Evolutionary conservation across 306 rosid species (phyloP).

Genomic region (Geum urbanum): DNA sequence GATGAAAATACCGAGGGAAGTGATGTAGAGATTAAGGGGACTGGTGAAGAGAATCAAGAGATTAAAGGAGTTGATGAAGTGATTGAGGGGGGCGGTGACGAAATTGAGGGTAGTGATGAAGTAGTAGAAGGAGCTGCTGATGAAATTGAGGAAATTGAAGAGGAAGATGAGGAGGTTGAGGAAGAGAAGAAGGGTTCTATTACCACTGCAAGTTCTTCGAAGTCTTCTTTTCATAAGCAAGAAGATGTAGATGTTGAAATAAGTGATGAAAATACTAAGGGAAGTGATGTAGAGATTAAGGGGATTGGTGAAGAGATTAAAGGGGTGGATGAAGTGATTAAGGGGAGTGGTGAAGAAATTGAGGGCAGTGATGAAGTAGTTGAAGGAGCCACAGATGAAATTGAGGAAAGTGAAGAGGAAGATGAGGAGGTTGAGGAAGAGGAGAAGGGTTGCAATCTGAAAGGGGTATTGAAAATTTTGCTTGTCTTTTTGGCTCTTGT

Average conservation of each 20-base stretch:
- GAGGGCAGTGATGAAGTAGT: slow-evolving; percentile 21
- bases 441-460: slow-evolving; percentile 18
- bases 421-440: slow-evolving; percentile 22
- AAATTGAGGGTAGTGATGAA: slow-evolving; percentile 16
- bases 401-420: slow-evolving; percentile 11
- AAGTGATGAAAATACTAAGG: slow-evolving; percentile 17
- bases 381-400: slow-evolving; percentile 16
- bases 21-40: slow-evolving; percentile 15
- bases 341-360: slow-evolving; percentile 14
- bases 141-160: not conserved
- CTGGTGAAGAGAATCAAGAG: slow-evolving; percentile 13
- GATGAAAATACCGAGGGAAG: slow-evolving; percentile 13
- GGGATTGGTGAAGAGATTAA: slow-evolving; percentile 18
- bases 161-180: not conserved
- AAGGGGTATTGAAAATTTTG: slow-evolving; percentile 27
- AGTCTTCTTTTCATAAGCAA: slow-evolving; percentile 12
- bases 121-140: slow-evolving; percentile 16
- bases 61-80: slow-evolving; percentile 11
- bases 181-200: slow-evolving; percentile 21
- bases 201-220: slow-evolving; percentile 1
- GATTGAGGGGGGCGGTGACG: slow-evolving; percentile 18
- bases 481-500: slow-evolving; percentile 18
- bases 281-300: slow-evolving; percentile 11
- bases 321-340: slow-evolving; percentile 13
- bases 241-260: slow-evolving; percentile 24